Conservation (phyloP, 2,329 filamentous ascomycete genomes). For the Diaporthe aspalathi region DNA sequence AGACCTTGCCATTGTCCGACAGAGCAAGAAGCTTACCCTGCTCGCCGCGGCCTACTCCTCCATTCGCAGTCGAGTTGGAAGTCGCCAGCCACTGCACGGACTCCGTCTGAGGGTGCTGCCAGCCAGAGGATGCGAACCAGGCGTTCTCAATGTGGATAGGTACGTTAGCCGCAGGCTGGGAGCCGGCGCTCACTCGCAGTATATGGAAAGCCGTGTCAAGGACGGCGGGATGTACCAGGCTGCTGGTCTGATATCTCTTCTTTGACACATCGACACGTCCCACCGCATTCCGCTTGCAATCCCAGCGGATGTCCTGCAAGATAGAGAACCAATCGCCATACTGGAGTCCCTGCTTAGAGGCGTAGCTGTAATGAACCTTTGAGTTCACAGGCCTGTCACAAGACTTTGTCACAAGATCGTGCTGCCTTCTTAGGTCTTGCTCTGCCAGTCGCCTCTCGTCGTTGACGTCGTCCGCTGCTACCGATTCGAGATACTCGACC, state of each 20-base stretch:
- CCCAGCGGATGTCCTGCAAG: slow-evolving; percentile 47
- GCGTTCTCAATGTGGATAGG: neutral
- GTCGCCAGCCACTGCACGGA: slow-evolving; percentile 7
- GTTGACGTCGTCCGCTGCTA: neutral
- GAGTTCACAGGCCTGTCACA: slow-evolving; percentile 45
- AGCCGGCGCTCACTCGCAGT: slow-evolving; percentile 41
- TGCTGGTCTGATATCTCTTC: slow-evolving; percentile 41
- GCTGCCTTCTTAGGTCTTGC: slow-evolving; percentile 26
- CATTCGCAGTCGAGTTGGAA: neutral
- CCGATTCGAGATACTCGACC: slow-evolving; percentile 45
- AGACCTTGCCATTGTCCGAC: slow-evolving; percentile 45
- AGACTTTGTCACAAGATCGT: slow-evolving; percentile 37
- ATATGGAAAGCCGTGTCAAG: slow-evolving; percentile 52
- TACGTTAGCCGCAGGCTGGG: slow-evolving; percentile 32
- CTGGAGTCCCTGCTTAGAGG: slow-evolving; percentile 44
- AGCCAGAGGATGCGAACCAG: slow-evolving; percentile 5
- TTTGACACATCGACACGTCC: slow-evolving; percentile 43
- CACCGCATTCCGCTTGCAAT: slow-evolving; percentile 43
- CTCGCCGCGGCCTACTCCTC: slow-evolving; percentile 39
- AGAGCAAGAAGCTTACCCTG: slow-evolving; percentile 47
- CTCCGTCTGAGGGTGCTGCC: neutral
- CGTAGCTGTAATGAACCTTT: slow-evolving; percentile 46
- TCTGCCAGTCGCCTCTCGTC: slow-evolving; percentile 1
- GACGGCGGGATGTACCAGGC: slow-evolving; percentile 51
- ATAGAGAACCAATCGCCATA: slow-evolving; percentile 49